Conservation (phyloP, 2,329 filamentous ascomycete genomes). For the Neocucurbitaria cava region DNA sequence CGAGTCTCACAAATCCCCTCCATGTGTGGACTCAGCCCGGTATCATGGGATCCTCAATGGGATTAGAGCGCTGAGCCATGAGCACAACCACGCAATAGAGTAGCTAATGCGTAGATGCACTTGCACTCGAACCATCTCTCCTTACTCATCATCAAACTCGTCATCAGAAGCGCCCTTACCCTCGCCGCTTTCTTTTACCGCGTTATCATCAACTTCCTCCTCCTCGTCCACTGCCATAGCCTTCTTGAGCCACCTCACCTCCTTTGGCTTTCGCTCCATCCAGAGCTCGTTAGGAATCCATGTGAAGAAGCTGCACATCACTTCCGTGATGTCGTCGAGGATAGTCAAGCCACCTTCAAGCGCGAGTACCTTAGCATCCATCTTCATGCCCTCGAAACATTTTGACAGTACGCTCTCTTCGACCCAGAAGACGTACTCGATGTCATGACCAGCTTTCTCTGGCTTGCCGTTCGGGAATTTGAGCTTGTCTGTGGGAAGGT, state of each 20-base stretch:
- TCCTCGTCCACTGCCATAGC: conserved; percentile 25
- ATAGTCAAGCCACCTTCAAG: conserved; percentile 35
- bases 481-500: conserved; percentile 43
- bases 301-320: conserved; percentile 53
- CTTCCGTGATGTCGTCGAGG: conserved; percentile 49
- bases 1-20: too few relatives aligned
- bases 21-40: too few relatives aligned
- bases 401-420: conserved; percentile 67
- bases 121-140: not conserved
- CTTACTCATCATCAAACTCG: conserved; percentile 25
- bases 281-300: conserved; percentile 54
- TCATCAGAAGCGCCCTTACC: conserved; percentile 17
- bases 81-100: too few relatives aligned
- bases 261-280: conserved; percentile 38
- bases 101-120: not conserved
- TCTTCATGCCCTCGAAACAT: conserved; percentile 66
- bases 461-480: conserved; percentile 34
- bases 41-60: too few relatives aligned
- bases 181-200: too few relatives aligned
- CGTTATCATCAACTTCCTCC: conserved; percentile 11
- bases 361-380: conserved; percentile 44
- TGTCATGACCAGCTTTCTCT: conserved; percentile 39
- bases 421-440: conserved; percentile 66
- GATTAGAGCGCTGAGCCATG: too few relatives aligned
- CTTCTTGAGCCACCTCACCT: conserved; percentile 33